Evolutionary conservation across 768 basidiomycete species (phyloP).

Genomic region (Leccinum incarnatum): DNA sequence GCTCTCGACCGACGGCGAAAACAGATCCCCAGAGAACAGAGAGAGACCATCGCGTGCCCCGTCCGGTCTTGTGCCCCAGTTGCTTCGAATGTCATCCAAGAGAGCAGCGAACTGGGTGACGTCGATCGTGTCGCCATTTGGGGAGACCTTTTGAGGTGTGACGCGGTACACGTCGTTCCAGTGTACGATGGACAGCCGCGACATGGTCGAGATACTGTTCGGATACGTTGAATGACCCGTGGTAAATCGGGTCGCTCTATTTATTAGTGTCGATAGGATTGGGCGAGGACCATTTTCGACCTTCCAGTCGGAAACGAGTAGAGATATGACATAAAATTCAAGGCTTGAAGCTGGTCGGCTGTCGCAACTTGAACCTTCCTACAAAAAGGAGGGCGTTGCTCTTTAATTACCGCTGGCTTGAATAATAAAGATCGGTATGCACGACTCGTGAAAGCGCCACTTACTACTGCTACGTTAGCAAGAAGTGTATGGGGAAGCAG

Average conservation of each 20-base stretch:
- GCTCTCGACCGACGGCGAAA: slow-evolving; percentile 84
- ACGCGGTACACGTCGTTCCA: slow-evolving; percentile 88
- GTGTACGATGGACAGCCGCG: slow-evolving; percentile 50
- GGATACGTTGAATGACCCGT: background rate
- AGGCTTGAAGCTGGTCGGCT: background rate
- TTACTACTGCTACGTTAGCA: too few relatives aligned
- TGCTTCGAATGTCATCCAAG: slow-evolving; percentile 56
- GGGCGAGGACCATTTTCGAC: background rate
- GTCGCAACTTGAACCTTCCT: background rate
- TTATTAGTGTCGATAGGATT: background rate
- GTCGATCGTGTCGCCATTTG: slow-evolving; percentile 65
- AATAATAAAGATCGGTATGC: background rate
- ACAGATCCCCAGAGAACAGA: slow-evolving; percentile 87
- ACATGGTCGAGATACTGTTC: slow-evolving; percentile 27
- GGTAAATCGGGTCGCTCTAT: background rate
- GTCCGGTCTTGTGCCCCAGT: slow-evolving; percentile 50
- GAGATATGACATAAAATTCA: background rate
- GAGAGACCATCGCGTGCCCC: slow-evolving; percentile 67
- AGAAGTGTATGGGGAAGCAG: background rate
- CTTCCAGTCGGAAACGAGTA: background rate
- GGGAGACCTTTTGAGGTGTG: slow-evolving; percentile 62
- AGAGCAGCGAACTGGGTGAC: slow-evolving; percentile 83
- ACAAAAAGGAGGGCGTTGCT: background rate
- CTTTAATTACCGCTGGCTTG: background rate
- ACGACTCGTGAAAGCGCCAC: too few relatives aligned